Evolutionary conservation across 495 filamentous ascomycete genomes (phyloP).

Genomic region (Lichenothelia convexa): DNA sequence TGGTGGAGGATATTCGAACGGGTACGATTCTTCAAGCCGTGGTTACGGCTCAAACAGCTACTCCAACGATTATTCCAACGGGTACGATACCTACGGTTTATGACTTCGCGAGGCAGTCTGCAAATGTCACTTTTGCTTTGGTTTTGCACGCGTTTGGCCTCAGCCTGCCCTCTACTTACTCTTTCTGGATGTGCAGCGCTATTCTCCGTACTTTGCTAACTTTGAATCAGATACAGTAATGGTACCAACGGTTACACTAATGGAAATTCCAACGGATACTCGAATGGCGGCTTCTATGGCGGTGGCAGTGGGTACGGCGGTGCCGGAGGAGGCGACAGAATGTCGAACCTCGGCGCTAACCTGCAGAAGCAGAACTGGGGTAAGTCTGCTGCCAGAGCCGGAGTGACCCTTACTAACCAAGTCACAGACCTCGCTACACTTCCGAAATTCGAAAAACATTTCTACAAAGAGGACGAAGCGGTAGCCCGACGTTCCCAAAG

Average conservation of each 20-base stretch:
- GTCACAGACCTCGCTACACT: slow-evolving; percentile 50
- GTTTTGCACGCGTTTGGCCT: slow-evolving; percentile 15
- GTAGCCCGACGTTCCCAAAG: slow-evolving; percentile 54
- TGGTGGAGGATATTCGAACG: slow-evolving; percentile 26
- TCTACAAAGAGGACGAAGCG: slow-evolving; percentile 84
- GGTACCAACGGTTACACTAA: slow-evolving; percentile 29
- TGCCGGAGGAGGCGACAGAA: slow-evolving; percentile 52
- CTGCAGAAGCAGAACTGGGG: slow-evolving; percentile 78
- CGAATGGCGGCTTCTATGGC: slow-evolving; percentile 10
- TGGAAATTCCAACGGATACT: slow-evolving; percentile 27
- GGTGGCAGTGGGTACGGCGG: slow-evolving; percentile 31
- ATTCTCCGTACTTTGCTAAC: not conserved
- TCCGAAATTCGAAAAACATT: slow-evolving; percentile 96
- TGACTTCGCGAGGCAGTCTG: not conserved
- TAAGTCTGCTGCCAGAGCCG: slow-evolving; percentile 26
- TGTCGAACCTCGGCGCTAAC: slow-evolving; percentile 74
- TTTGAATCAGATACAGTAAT: slow-evolving; percentile 22
- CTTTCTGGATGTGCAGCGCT: not conserved
- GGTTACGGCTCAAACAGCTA: slow-evolving; percentile 9
- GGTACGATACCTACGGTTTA: slow-evolving; percentile 15
- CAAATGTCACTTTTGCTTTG: no score
- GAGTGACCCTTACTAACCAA: not conserved
- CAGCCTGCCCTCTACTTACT: slow-evolving; percentile 1
- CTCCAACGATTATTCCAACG: slow-evolving; percentile 17
- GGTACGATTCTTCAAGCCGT: slow-evolving; percentile 17